Base-by-base conservation (phyloP, 1,284 basidiomycete species). In the Ceratobasidium sp. region DNA sequence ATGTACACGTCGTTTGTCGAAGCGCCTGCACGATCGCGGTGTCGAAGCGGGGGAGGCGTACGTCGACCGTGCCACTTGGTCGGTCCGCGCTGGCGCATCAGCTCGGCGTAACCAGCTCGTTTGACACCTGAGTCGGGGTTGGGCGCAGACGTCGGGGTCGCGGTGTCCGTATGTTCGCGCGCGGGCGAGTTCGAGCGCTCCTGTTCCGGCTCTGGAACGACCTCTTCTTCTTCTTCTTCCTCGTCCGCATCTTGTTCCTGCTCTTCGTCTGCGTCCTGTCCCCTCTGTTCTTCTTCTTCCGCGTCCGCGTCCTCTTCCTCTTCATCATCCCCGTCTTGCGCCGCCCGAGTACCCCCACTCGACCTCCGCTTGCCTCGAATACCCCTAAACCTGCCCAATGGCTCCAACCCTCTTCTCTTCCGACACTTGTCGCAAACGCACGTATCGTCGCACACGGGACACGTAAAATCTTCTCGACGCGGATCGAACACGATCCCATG, bases 391-490 rank as follows among this genome's bases (percentile, higher is more conserved):
- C 20, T 52, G 6, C 67, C 67, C 23, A 69, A 17, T 17, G 67
- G 67, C 20, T 28, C 48, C 33, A 52, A 50, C 1, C 67, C 67
- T 10, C 40, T 54, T 7, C 38, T 40, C 17, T 42, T 56, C 42
- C 70, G 70, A 50, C 70, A 73, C 9, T 40, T 42, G 57, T 62
- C 70, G 40, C 70, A 73, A n/a, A 59, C 57, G 56, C 70, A 73
- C 28, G 57, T 26, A 17, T 62, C 42, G 42, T 42, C 57, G 57
- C 70, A 73, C 44, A 73, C 28, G 7, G 70, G 70, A 50, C 70
- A 73, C 26, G 42, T 61, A 50, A 73, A 73, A 28, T 73, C 44
- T 26, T 1, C 46, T 13, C 3, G 40, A 33, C 61, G 28, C 6
- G 40, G 57, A 44, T 73, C 56, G 40, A 73, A 73, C 28, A 20